A percentile compares a stretch with the other conserved stretches of the same genome.
Evolutionary conservation across 139 green algal species (phyloP).

Genomic region (Haematococcus sp.): DNA sequence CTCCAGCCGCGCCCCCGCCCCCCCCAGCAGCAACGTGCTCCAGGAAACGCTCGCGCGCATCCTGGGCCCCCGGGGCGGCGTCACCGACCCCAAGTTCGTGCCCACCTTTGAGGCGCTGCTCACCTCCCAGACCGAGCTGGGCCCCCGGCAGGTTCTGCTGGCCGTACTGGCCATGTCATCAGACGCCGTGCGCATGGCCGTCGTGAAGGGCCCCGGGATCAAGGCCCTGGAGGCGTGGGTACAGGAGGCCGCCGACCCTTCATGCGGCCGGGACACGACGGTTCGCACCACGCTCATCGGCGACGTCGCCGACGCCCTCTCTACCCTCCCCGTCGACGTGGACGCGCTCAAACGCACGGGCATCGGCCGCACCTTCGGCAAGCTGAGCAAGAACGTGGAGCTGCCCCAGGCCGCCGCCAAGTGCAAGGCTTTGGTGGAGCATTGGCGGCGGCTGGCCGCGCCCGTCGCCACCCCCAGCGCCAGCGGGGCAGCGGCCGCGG

Average conservation of each 20-base stretch:
- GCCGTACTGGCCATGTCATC: slow-evolving; percentile 11
- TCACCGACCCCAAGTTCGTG: slow-evolving; percentile 6
- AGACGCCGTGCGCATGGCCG: slow-evolving; percentile 5
- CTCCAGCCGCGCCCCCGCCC: neutral
- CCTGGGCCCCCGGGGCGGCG: neutral
- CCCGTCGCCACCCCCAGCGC: too few species aligned
- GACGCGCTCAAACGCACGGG: slow-evolving; percentile 2
- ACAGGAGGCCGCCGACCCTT: neutral
- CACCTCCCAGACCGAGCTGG: slow-evolving; percentile 14
- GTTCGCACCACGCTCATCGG: neutral
- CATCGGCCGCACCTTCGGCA: slow-evolving; percentile 12
- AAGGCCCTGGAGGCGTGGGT: slow-evolving; percentile 4
- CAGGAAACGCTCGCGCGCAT: slow-evolving; percentile 5
- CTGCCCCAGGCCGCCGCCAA: neutral
- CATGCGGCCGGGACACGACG: neutral
- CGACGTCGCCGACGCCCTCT: neutral
- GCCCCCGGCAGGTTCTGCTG: slow-evolving; percentile 20
- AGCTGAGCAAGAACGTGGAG: neutral
- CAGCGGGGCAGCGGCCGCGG: too few species aligned
- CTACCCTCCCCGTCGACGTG: neutral
- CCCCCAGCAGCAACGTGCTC: neutral
- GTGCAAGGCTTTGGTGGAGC: slow-evolving; percentile 8
- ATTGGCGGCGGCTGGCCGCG: neutral
- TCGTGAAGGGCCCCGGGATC: slow-evolving; percentile 16
- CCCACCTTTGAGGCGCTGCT: slow-evolving; percentile 14